A percentile compares a stretch with the other conserved stretches of the same genome.
These are phyloP conservation scores for Trichothecium sympodiale DNA, from an alignment of 2,329 filamentous ascomycete genomes.

Conservation along the genomic window DNA sequence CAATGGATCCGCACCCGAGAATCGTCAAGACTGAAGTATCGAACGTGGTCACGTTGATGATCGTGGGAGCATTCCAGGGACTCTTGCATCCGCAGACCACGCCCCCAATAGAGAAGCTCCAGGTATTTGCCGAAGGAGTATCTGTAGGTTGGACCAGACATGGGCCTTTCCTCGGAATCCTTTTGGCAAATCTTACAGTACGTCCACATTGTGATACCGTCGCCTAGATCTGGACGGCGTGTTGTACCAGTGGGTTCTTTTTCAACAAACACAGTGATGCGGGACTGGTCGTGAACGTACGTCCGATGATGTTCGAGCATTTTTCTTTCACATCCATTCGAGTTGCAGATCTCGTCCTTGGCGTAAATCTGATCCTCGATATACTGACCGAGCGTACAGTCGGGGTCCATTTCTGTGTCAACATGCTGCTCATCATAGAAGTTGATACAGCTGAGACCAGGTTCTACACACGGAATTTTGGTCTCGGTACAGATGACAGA, in stretches of 20 bases:
- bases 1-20: constrained; percentile 83
- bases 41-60: constrained; percentile 80
- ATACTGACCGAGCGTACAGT: constrained; percentile 90
- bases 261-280: constrained; percentile 85
- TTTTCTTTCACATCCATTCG: constrained; percentile 75
- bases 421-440: constrained; percentile 93
- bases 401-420: constrained; percentile 59
- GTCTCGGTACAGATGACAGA: constrained; percentile 90
- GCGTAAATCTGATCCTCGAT: constrained; percentile 78
- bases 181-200: constrained; percentile 86
- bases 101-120: constrained; percentile 95
- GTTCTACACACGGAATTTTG: constrained; percentile 85
- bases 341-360: constrained; percentile 66
- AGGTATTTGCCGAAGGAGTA: constrained; percentile 98
- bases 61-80: constrained; percentile 74
- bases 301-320: constrained; percentile 92
- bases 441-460: constrained; percentile 77
- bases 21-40: constrained; percentile 84
- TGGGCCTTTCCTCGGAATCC: constrained; percentile 78
- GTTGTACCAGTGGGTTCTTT: constrained; percentile 30
- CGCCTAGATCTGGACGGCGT: constrained; percentile 29
- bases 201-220: constrained; percentile 92
- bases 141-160: constrained; percentile 93
- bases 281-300: constrained; percentile 92
- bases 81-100: constrained; percentile 62